Conservation (phyloP, 2,329 filamentous ascomycete genomes). For the Botryotinia convoluta region DNA sequence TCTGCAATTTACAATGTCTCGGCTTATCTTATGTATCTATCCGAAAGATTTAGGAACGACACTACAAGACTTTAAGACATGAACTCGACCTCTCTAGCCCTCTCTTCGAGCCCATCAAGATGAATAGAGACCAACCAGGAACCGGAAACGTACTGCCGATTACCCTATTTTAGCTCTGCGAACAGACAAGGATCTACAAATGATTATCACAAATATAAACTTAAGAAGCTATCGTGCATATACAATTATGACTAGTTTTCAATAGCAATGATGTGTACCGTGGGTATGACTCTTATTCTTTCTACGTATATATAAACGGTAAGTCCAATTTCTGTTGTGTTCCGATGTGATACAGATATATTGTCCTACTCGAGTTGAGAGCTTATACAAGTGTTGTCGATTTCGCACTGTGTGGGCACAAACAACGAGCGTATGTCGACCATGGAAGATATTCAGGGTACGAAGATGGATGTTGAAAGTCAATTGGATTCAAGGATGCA, state of each 20-base stretch:
- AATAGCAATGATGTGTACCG: neutral
- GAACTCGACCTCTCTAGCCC: neutral
- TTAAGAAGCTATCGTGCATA: neutral
- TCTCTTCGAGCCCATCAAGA: neutral
- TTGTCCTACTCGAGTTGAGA: neutral
- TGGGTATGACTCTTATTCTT: neutral
- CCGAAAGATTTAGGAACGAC: neutral
- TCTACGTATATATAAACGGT: neutral
- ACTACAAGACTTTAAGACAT: neutral
- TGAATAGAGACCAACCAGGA: neutral
- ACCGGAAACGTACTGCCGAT: neutral
- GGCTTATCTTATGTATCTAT: neutral
- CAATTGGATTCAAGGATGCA: neutral
- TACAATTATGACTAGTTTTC: neutral
- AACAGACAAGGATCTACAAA: neutral
- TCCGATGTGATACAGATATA: constrained; percentile 1
- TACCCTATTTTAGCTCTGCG: neutral
- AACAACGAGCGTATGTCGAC: neutral
- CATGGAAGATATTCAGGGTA: neutral
- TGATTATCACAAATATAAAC: neutral
- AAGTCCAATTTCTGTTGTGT: neutral
- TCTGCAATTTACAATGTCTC: neutral
- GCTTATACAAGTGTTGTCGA: neutral
- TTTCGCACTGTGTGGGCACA: neutral
- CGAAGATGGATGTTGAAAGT: neutral